Base-by-base conservation (phyloP, 2,329 filamentous ascomycete species). In the Akanthomyces muscarius region DNA sequence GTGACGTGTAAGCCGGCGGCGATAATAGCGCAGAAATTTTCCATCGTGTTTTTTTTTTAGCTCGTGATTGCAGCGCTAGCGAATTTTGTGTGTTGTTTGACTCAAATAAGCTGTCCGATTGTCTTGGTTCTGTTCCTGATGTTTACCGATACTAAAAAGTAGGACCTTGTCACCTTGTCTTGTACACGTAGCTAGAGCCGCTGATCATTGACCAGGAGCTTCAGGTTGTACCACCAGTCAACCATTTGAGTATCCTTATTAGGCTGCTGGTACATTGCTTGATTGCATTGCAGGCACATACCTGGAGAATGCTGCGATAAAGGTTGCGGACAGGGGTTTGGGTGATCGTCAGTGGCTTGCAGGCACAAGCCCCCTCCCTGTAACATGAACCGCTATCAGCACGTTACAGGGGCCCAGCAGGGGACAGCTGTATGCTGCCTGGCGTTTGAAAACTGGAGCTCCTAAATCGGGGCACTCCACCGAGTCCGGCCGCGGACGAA, bases 301-400 rank as follows among this genome's bases (percentile, higher is more conserved):
- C 47, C 25, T 14, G 25, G 47, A 50, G 16, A 14, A 14, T 6
- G 47, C 13, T 25, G 13, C 13, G 23, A 16, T 25, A 28, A 16
- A 41, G 38, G 14, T 11, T 5, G 4, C 38, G 13, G 25, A 18
- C 23, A 25, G 23, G 25, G 47, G 50, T 16, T 16, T 21, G 42
- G 36, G 33, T 28, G 52, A 55, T 55, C 52, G 52, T 11, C 52
- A 42, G 52, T 55, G 52, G 52, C 52, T 55, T 50, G 47, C 47
- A 50, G 47, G 33, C 33, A 50, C 47, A 21, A 45, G n/a, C 42
- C 42, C 42, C n/a, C 21, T 21, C 45, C 45, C n/a, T 21, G 45
- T 25, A 48, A 23, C 23, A 25, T 25, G 10, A 11, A n/a, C 16
- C 8, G 42, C 42, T 21, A 21, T 45, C n/a, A 14, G 5, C 33